Percentiles rank a stretch among this genome's conserved stretches.
phyloP scores from a whole-genome alignment of 768 basidiomycete genomes.

The Pisolithus microcarpus region DNA sequence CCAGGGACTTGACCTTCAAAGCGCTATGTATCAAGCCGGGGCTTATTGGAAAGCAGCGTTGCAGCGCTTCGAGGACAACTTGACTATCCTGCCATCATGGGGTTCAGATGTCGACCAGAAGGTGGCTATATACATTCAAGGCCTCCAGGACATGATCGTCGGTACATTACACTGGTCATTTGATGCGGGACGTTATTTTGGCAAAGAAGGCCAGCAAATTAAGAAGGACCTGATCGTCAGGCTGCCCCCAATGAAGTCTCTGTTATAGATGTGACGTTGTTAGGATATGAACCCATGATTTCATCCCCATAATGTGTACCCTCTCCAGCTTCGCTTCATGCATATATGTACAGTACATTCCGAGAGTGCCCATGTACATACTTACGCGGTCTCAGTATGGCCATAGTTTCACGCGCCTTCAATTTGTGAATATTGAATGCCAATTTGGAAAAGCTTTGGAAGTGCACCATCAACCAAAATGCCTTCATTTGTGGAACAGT shows the following conservation, averaged over 20 bases:
- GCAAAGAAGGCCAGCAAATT: slow-evolving; percentile 44
- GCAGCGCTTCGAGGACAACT: slow-evolving; percentile 43
- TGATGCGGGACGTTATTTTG: slow-evolving; percentile 63
- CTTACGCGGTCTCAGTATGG: no score
- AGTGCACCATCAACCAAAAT: no score
- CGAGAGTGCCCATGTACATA: no score
- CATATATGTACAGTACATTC: no score
- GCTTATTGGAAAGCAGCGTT: slow-evolving; percentile 52
- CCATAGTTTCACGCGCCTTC: no score
- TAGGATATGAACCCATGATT: no score
- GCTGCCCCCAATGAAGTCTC: slow-evolving; percentile 33
- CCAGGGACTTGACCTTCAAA: slow-evolving; percentile 49
- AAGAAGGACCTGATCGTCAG: slow-evolving; percentile 48
- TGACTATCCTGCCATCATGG: slow-evolving; percentile 52
- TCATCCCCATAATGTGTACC: no score
- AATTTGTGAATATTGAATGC: no score
- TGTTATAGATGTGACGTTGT: no score
- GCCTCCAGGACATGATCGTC: slow-evolving; percentile 66
- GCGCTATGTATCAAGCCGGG: slow-evolving; percentile 59
- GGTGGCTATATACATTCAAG: slow-evolving; percentile 51
- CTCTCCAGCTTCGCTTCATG: no score
- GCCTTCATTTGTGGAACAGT: no score
- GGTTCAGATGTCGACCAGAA: slow-evolving; percentile 51
- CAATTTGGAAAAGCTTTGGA: no score
- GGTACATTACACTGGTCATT: slow-evolving; percentile 73